A percentile compares a stretch with the other conserved stretches of the same genome.
phyloP scores from a whole-genome alignment of 177 flowering plant species.

The Vitis hybrid region DNA sequence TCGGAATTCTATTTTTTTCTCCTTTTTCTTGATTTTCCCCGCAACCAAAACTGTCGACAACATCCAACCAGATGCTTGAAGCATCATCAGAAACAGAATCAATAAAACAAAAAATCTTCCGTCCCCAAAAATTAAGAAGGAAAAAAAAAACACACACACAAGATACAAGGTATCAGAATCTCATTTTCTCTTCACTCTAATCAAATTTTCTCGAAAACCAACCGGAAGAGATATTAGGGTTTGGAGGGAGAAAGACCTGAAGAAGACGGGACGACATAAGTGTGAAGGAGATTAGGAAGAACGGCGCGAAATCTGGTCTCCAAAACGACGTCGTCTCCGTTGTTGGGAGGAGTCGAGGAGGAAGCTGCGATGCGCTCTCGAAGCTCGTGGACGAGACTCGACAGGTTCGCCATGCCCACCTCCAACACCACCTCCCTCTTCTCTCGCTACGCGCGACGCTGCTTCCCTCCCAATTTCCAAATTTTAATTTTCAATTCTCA shows the following conservation, averaged over 20 bases:
- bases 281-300: constrained; percentile 80
- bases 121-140: no score
- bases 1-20: no score
- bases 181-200: background rate
- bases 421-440: constrained; percentile 9
- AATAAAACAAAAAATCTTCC: no score
- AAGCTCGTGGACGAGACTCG: constrained; percentile 88
- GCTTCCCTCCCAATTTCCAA: constrained; percentile 16
- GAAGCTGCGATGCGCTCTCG: constrained; percentile 90
- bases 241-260: constrained; percentile 42
- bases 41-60: no score
- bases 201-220: constrained; percentile 8
- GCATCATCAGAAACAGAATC: no score
- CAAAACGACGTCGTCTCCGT: constrained; percentile 51
- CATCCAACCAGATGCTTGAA: no score
- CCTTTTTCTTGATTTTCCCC: no score
- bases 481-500: background rate
- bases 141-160: background rate
- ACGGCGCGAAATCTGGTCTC: constrained; percentile 81
- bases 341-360: constrained; percentile 55
- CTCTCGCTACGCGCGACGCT: background rate
- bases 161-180: background rate
- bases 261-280: constrained; percentile 79
- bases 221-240: background rate
- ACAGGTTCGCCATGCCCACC: constrained; percentile 66